A percentile compares a stretch with the other conserved stretches of the same genome.
These are phyloP conservation scores for Colletotrichum plurivorum DNA, from an alignment of 2,329 filamentous ascomycete species.

Conservation along the genomic window DNA sequence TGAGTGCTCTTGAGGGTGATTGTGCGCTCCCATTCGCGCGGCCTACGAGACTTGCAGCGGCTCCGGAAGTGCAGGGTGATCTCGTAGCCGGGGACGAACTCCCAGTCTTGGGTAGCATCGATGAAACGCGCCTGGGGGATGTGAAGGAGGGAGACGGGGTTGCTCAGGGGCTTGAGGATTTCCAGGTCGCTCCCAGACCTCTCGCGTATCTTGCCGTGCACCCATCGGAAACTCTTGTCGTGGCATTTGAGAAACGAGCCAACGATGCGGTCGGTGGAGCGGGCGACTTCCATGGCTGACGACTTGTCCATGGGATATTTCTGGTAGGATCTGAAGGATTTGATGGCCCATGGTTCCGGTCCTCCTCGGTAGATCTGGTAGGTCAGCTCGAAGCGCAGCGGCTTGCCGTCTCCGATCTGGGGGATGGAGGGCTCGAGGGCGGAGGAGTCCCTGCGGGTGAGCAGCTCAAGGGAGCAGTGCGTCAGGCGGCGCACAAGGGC, in stretches of 20 bases:
- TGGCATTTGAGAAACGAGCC: conserved; percentile 65
- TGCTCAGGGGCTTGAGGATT: conserved; percentile 57
- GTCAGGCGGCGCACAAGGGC: conserved; percentile 65
- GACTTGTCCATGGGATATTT: conserved; percentile 59
- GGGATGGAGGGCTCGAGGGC: conserved; percentile 57
- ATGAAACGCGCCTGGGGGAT: conserved; percentile 62
- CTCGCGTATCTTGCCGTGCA: conserved; percentile 58
- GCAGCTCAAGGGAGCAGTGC: conserved; percentile 66
- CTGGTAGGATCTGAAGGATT: conserved; percentile 65
- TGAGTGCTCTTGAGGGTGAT: conserved; percentile 63
- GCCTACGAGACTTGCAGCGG: conserved; percentile 52
- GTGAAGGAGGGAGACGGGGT: conserved; percentile 61
- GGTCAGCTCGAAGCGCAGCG: conserved; percentile 63
- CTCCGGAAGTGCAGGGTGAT: conserved; percentile 62
- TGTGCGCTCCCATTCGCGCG: conserved; percentile 54
- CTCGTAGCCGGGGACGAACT: conserved; percentile 64
- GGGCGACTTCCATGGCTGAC: conserved; percentile 61
- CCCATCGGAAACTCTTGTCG: conserved; percentile 65
- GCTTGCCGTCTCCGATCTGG: conserved; percentile 53
- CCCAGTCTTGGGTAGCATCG: conserved; percentile 60
- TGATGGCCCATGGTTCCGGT: conserved; percentile 56
- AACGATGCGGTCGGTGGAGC: conserved; percentile 65
- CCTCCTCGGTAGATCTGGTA: conserved; percentile 61
- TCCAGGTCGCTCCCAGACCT: conserved; percentile 53
- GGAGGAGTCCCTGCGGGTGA: conserved; percentile 65